Conservation (phyloP, 116 monocot species). For the Phalaenopsis hybrid region DNA sequence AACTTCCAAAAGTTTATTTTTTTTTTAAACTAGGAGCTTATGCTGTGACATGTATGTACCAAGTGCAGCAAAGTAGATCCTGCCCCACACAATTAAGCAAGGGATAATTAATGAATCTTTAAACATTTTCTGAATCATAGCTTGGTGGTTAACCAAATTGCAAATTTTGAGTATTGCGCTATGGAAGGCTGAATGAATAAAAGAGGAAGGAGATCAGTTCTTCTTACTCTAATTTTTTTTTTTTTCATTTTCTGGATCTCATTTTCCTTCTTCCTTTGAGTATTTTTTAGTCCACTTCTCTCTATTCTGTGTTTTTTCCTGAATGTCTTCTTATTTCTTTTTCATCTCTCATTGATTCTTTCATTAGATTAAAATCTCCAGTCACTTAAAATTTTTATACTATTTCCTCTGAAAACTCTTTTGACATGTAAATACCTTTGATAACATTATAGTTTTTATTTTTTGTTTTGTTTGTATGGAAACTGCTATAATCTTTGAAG, state of each 20-base stretch:
- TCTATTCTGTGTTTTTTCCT: not conserved
- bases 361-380: not conserved
- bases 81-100: no score
- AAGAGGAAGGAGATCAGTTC: not conserved
- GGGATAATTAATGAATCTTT: no score
- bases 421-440: not conserved
- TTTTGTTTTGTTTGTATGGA: not conserved
- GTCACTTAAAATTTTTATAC: not conserved
- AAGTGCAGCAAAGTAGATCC: no score
- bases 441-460: not conserved
- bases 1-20: no score
- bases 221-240: not conserved
- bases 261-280: not conserved
- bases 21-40: no score
- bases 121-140: no score
- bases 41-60: no score
- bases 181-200: not conserved
- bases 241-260: not conserved
- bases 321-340: not conserved
- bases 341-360: not conserved
- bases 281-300: not conserved
- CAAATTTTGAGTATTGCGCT: not conserved
- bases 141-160: no score
- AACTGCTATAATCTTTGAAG: not conserved
- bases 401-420: not conserved